phyloP scores from a whole-genome alignment of 1,284 basidiomycete genomes.

The Schizopora paradoxa region DNA sequence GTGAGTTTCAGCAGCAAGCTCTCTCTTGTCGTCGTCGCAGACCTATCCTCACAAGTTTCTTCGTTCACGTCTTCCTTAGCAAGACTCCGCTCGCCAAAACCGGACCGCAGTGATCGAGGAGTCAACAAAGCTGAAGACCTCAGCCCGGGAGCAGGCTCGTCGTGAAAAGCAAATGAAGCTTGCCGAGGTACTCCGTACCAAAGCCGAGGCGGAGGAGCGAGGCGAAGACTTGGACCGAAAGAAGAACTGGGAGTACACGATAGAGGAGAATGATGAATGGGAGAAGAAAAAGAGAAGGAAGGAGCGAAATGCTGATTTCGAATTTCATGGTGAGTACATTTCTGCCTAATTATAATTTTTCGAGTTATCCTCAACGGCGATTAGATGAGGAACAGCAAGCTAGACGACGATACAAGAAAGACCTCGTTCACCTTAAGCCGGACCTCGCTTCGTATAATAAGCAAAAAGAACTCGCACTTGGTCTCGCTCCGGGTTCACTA shows the following conservation, averaged over 20 bases:
- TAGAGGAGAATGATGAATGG: slow-evolving; percentile 62
- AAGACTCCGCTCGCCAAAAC: slow-evolving; percentile 44
- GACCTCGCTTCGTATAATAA: slow-evolving; percentile 80
- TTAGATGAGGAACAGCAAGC: slow-evolving; percentile 88
- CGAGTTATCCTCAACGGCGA: background rate
- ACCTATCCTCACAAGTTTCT: slow-evolving; percentile 1
- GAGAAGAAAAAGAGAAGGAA: slow-evolving; percentile 48
- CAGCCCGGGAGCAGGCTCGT: slow-evolving; percentile 39
- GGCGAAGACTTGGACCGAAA: slow-evolving; percentile 38
- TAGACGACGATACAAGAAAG: slow-evolving; percentile 85
- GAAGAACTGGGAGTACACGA: slow-evolving; percentile 53
- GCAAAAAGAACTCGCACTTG: slow-evolving; percentile 82
- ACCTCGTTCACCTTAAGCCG: slow-evolving; percentile 81
- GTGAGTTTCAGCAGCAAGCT: slow-evolving; percentile 32
- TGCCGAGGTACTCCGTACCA: slow-evolving; percentile 51
- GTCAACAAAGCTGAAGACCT: slow-evolving; percentile 38
- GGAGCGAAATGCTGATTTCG: slow-evolving; percentile 39
- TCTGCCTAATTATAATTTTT: background rate
- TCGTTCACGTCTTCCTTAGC: slow-evolving; percentile 28
- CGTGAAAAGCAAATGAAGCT: slow-evolving; percentile 48
- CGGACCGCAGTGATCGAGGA: slow-evolving; percentile 47
- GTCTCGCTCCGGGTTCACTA: slow-evolving; percentile 60
- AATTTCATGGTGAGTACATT: slow-evolving; percentile 35
- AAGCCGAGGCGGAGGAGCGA: slow-evolving; percentile 45
- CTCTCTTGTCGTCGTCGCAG: background rate